These are phyloP conservation scores for Ceratocystis destructans DNA, from an alignment of 2,329 filamentous ascomycete species.

Conservation along the genomic window DNA sequence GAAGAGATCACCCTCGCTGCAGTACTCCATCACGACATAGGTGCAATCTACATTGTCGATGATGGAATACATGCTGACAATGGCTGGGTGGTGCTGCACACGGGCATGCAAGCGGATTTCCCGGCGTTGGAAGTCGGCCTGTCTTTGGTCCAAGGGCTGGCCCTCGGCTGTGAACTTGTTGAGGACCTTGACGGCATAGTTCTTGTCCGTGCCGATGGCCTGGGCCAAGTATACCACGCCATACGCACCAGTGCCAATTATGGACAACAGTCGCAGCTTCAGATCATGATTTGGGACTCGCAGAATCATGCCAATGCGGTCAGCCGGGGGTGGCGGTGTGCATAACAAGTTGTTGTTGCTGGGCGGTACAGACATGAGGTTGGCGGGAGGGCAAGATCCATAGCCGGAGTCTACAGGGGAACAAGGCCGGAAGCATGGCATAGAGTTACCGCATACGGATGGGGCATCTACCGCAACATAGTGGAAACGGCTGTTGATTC, in stretches of 20 bases:
- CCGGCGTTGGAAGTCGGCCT: slow-evolving; percentile 78
- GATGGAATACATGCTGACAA: slow-evolving; percentile 88
- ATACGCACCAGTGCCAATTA: slow-evolving; percentile 81
- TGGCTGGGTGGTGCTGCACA: slow-evolving; percentile 79
- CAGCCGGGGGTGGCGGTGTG: not conserved
- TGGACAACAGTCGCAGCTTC: slow-evolving; percentile 55
- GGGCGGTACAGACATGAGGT: not conserved
- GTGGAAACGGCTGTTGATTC: not conserved
- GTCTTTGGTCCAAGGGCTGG: slow-evolving; percentile 62
- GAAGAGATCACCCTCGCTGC: slow-evolving; percentile 92
- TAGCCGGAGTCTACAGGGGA: not conserved
- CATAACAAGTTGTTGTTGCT: not conserved
- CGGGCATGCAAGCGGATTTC: slow-evolving; percentile 86
- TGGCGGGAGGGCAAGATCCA: not conserved
- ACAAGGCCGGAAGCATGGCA: not conserved
- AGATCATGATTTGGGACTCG: slow-evolving; percentile 44
- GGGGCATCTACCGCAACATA: not conserved
- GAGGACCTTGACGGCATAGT: slow-evolving; percentile 92
- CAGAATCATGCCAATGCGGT: not conserved
- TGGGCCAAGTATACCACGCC: slow-evolving; percentile 87
- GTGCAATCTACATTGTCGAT: slow-evolving; percentile 85
- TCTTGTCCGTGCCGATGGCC: slow-evolving; percentile 65
- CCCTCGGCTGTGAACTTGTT: slow-evolving; percentile 72
- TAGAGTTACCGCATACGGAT: not conserved
- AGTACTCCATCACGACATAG: slow-evolving; percentile 93